Evolutionary conservation across 163 green algal species (phyloP), one percentile per base, ranked within the genome.

Genomic region (Coccomyxa subellipsoidea): DNA sequence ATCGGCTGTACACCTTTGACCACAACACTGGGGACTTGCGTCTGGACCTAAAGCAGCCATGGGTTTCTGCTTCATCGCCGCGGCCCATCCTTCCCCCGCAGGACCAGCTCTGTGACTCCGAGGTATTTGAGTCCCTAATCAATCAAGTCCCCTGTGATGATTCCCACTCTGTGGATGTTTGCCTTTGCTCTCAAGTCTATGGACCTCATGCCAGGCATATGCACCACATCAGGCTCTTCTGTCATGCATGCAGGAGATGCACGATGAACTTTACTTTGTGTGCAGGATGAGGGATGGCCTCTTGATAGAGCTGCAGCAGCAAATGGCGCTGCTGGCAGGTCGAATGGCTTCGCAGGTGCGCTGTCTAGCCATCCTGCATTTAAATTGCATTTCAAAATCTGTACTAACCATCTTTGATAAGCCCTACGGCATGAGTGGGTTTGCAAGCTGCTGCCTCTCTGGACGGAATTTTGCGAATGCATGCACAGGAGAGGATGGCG

Each of bases 1-100:
- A 90, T 81, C 34, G 92, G 84, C 38, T 96, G 38, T 92, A 86
- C 70, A 96, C 92, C 0, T 69, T 96, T 27, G 93, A 97, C 83
- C 93, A 97, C 81, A 88, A 91, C 81, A 84, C 21, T 18, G 89
- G 85, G 21, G 37, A 29, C 12, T 40, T 90, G 39, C 85, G 93
- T 0, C 84, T 94, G 34, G 93, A 96, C 82, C 59, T 95, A 78
- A 39, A 79, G 75, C 83, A 89, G 15, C 29, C 25, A 4, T 96
- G 90, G 91, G 77, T 38, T 23, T 69, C 88, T 27, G 15, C 38
- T 0, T 6, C 21, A 5, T 37, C 78, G 15, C 87, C 70, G 38
- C 78, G 54, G 40, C 70, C 70, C n/a, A 39, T 84, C 34, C 83
- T 38, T 76, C 86, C 90, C 0, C 82, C 88, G 69, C 86, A 94